Base-by-base conservation (phyloP, 1,284 basidiomycete genomes). In the Mycosarcoma maydis region DNA sequence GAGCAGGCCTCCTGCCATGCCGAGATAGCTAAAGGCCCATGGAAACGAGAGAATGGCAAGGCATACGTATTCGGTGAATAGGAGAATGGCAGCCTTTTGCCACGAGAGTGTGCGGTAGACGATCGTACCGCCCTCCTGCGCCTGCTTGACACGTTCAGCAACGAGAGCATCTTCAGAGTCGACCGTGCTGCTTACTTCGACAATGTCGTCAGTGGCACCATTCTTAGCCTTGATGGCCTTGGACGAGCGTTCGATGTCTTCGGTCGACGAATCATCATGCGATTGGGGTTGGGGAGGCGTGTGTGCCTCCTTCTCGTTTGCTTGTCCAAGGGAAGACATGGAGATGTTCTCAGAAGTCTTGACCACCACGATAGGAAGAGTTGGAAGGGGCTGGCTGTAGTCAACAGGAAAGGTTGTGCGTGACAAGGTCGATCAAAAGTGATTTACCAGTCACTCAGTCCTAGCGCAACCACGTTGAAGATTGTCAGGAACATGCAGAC, bases 51-150 rank as follows among this genome's bases (percentile, higher is more conserved):
- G 61, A 37, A 79, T 74, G 41, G 78, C 77, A 7, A 80, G 68
- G 44, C 75, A 73, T 20, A 78, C 76, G 36, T 78, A 76, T 32
- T 78, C 77, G 33, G 75, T 73, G 43, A 75, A 73, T 6, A 79
- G 65, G 0, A 79, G 54, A 0, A 70, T 24, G 2, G 75, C 68
- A 1, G 60, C 40, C 53, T 76, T 77, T 32, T 76, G 69, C 77
- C 77, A 80, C 4, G 72, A 67, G 11, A 75, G 58, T 0, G 75
- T 73, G 1, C 75, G 59, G 36, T 72, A 75, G 23, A 49, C 40
- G 47, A 74, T 74, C 16, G 67, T 53, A 23, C 72, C 72, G 7
- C 62, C 70, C 23, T 69, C 65, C 32, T 74, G 72, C 4, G 68
- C 72, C 11, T 67, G 54, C 33, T 56, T 59, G 39, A 56, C 52